Base-by-base conservation (phyloP, 306 rosid genomes). In the Biancaea sappan region DNA sequence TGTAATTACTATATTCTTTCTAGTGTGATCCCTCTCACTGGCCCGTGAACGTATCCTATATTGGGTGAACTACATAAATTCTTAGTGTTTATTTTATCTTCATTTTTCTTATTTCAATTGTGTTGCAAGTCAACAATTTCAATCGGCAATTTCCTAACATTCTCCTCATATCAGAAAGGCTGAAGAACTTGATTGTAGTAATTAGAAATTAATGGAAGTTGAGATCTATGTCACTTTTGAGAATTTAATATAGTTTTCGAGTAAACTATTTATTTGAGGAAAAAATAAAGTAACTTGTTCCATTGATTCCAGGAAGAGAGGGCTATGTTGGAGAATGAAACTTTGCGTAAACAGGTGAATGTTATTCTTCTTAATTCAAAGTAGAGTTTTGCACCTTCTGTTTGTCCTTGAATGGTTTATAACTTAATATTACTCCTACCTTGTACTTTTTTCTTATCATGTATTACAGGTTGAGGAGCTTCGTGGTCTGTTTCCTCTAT, bases 331-430 rank as follows among this genome's bases (percentile, higher is more conserved):
- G 99, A 95, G 76, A 95, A 95, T 40, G 99, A 90, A 83, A 90
- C 90, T 32, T 79, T 95, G 82, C 84, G 96, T 24, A 90, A 93
- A 90, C 99, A 95, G 97, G 99, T 69, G 81, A 80, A 35, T 41
- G 4, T 5, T 66, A n/a, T 37, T 76, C 47, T 40, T 44, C 43
- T 69, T 63, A 71, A 40, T 67, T 80, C 15, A 26, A 58, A 71
- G 40, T 28, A 69, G 76, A 74, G n/a, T 58, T 64, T 69, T 82
- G 60, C 57, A 9, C 19, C 54, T 15, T 56, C 48, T 67, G 26
- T 69, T 18, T 34, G 25, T 28, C 18, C n/a, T 53, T 5, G 46
- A 58, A 24, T 68, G 37, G 54, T n/a, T n/a, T 63, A 58, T 54
- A 41, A 58, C 53, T 66, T n/a, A n/a, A n/a, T n/a, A n/a, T n/a